phyloP scores from a whole-genome alignment of 371 early-diverging fungal genomes.

The Apophysomyces elegans region DNA sequence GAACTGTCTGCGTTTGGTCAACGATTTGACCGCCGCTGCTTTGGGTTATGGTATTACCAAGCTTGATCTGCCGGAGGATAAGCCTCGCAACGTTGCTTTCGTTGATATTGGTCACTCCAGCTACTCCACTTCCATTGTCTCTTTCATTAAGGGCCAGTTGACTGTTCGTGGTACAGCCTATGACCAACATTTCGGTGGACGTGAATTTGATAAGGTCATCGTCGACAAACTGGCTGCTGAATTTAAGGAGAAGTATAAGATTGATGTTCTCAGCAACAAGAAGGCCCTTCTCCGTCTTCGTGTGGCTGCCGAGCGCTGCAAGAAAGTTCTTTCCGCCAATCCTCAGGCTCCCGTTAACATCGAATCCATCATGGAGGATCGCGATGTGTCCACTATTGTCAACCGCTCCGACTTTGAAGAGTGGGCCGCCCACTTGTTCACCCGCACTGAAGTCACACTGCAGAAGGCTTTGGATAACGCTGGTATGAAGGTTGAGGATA shows the following conservation, averaged over 20 bases:
- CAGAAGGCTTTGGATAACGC: constrained; percentile 81
- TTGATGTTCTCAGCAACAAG: constrained; percentile 87
- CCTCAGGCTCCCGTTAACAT: constrained; percentile 89
- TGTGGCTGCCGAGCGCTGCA: constrained; percentile 91
- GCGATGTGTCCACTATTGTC: constrained; percentile 86
- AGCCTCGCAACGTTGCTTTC: constrained; percentile 91
- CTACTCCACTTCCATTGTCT: constrained; percentile 88
- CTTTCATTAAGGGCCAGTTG: constrained; percentile 94
- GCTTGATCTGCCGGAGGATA: constrained; percentile 93
- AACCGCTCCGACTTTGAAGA: constrained; percentile 86
- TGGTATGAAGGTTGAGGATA: constrained; percentile 76
- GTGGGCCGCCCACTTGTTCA: constrained; percentile 75
- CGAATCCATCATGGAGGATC: constrained; percentile 94
- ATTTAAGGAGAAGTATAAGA: constrained; percentile 94
- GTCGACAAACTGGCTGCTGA: constrained; percentile 83
- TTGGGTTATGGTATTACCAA: constrained; percentile 98
- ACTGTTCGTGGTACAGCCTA: constrained; percentile 89
- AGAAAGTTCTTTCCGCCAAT: constrained; percentile 96
- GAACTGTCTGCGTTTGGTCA: constrained; percentile 90
- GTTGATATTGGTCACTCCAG: constrained; percentile 95
- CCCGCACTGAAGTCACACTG: constrained; percentile 76
- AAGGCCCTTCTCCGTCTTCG: constrained; percentile 94
- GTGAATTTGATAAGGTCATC: constrained; percentile 92
- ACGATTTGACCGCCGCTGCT: constrained; percentile 94
- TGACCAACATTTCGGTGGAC: constrained; percentile 94